Conservation (phyloP, 768 basidiomycete genomes). For the Psilocybe cubensis region DNA sequence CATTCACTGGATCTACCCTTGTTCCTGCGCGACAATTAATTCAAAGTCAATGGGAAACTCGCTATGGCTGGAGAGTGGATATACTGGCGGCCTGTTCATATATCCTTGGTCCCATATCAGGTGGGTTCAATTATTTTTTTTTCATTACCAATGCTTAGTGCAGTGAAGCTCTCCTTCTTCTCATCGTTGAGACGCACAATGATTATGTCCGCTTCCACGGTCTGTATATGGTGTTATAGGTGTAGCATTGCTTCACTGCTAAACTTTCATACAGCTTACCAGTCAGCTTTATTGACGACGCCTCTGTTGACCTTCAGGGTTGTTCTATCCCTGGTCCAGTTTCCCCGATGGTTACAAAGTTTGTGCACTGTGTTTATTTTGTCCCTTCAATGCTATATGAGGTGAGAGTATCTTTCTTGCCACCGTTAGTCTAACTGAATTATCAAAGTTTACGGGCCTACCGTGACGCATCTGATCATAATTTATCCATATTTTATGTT, state of each 20-base stretch:
- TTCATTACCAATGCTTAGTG: not conserved
- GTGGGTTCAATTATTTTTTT: conserved; percentile 40
- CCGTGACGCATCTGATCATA: conserved; percentile 52
- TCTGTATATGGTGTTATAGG: not conserved
- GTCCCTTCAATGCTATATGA: conserved; percentile 47
- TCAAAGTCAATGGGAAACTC: conserved; percentile 71
- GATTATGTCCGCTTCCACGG: conserved; percentile 20
- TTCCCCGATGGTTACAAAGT: conserved; percentile 45
- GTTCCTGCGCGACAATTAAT: conserved; percentile 42
- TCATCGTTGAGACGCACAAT: conserved; percentile 68
- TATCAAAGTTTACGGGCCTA: conserved; percentile 50
- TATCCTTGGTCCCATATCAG: conserved; percentile 71
- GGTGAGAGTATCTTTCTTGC: conserved; percentile 41
- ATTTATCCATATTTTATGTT: conserved; percentile 59
- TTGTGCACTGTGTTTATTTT: conserved; percentile 46
- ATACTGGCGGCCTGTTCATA: conserved; percentile 67
- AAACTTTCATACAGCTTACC: conserved; percentile 70
- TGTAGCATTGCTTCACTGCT: not conserved
- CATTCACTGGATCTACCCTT: conserved; percentile 30
- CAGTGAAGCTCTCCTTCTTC: conserved; percentile 56
- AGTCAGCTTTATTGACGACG: conserved; percentile 72
- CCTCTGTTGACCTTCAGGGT: conserved; percentile 63
- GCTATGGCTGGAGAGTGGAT: conserved; percentile 69
- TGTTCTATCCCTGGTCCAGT: conserved; percentile 53
- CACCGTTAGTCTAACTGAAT: not conserved